Evolutionary conservation across 345 rosid species (phyloP).

Genomic region (Bretschneidera sinensis): DNA sequence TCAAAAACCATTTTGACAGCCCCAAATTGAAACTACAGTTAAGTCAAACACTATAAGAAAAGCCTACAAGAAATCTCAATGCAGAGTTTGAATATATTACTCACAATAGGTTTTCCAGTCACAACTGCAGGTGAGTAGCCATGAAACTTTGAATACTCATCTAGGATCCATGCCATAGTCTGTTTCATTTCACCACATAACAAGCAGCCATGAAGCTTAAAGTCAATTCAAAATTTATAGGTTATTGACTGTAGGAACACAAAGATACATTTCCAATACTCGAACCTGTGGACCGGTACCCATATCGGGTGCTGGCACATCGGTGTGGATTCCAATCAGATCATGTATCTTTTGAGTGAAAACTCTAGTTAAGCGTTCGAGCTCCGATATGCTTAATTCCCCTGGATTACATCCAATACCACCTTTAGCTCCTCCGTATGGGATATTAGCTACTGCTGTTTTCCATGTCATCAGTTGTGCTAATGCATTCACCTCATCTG

Average conservation of each 20-base stretch:
- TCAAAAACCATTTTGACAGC: no score
- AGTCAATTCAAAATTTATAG: no score
- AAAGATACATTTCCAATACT: neutral
- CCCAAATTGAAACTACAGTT: no score
- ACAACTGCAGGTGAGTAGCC: slow-evolving; percentile 93
- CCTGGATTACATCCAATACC: slow-evolving; percentile 89
- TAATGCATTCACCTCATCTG: slow-evolving; percentile 93
- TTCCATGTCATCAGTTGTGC: slow-evolving; percentile 99
- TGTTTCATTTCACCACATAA: slow-evolving; percentile 24
- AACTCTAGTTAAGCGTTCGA: slow-evolving; percentile 84
- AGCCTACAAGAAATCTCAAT: neutral
- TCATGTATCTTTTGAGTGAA: slow-evolving; percentile 97
- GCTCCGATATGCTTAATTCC: slow-evolving; percentile 60
- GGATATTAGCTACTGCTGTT: slow-evolving; percentile 93
- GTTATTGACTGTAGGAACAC: no score
- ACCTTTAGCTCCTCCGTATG: slow-evolving; percentile 97
- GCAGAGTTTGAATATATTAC: slow-evolving; percentile 8
- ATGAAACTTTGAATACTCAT: slow-evolving; percentile 92
- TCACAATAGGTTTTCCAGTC: slow-evolving; percentile 87
- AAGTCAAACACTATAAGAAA: no score
- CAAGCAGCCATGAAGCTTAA: no score
- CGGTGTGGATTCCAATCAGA: slow-evolving; percentile 78
- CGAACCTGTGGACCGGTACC: slow-evolving; percentile 95
- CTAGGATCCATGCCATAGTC: slow-evolving; percentile 99
- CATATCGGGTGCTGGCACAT: slow-evolving; percentile 99